Evolutionary conservation across 192 early-diverging fungal species (phyloP).

Genomic region (Diversispora eburnea): DNA sequence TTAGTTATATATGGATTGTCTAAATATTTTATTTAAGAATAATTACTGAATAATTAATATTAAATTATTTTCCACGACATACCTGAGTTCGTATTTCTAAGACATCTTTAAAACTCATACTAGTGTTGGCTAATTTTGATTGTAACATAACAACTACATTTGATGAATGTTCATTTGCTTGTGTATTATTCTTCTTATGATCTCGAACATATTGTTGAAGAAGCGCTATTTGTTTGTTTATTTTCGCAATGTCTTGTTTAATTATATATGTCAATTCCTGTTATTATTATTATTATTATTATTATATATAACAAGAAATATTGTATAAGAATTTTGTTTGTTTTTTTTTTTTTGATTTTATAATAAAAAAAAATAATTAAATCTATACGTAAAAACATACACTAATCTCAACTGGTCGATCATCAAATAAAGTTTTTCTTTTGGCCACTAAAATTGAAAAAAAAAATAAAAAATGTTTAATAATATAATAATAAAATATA

Average conservation of each 20-base stretch:
- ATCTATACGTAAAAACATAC: constrained; percentile 36
- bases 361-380: too few species aligned
- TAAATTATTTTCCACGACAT: neutral
- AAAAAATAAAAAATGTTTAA: neutral
- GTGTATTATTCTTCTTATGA: constrained; percentile 52
- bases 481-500: neutral
- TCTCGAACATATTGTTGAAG: constrained; percentile 71
- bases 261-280: constrained; percentile 89
- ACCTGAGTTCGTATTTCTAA: constrained; percentile 89
- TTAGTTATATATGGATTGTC: too few species aligned
- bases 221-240: constrained; percentile 90
- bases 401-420: constrained; percentile 92
- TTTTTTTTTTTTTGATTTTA: too few species aligned
- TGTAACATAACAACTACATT: constrained; percentile 93
- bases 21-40: too few species aligned
- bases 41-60: too few species aligned
- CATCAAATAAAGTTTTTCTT: constrained; percentile 94
- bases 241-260: constrained; percentile 92
- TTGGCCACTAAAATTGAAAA: constrained; percentile 67
- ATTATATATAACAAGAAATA: too few species aligned
- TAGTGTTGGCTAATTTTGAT: constrained; percentile 86
- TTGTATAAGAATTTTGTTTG: too few species aligned
- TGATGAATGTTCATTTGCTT: constrained; percentile 84
- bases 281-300: neutral
- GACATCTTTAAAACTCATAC: constrained; percentile 88